Evolutionary conservation across 164 flowering plant genomes (phyloP), one percentile per base, ranked within the genome.

Genomic region (Litsea cubeba): DNA sequence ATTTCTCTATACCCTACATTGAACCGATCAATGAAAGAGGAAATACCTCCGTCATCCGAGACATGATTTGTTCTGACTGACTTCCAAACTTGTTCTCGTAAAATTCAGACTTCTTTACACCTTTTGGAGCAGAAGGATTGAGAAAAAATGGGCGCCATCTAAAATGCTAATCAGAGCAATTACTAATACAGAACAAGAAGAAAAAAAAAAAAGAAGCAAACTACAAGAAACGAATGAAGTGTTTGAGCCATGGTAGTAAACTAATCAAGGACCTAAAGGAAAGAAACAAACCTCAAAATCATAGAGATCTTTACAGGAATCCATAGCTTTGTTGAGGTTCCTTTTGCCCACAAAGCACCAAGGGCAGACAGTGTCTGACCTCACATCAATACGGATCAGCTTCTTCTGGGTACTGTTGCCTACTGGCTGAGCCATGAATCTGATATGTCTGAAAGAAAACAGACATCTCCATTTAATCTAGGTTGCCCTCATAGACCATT

Each of bases 331-430:
- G 79, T 93, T 95, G 25, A 95, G 77, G 79, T 95, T 91, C 69
- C 65, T 90, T 78, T 95, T 90, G 66, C 99, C 99, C 79, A 93
- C 96, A 81, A 84, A 93, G 79, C 99, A 95, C 98, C 98, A 95
- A 54, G 98, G 99, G 71, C 99, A 95, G 22, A 93, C 97, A 0
- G 94, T 85, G 79, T 95, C 99, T 24, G 94, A 84, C 76, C 88
- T 90, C 68, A 91, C 71, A 78, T 95, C 99, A 60, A 95, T 86
- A 68, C 35, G 80, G 66, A 95, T 81, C 67, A 86, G 88, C 85
- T 90, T 91, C 88, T 89, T 93, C 20, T 70, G 87, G 25, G 75
- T 22, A 76, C 62, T 76, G 74, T 40, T 73, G 54, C 75, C 76
- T 2, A 15, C 73, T 72, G 89, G 80, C 51, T 81, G 81, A 74